Percentiles rank a stretch among this genome's conserved stretches.
Evolutionary conservation across 257 asterid genomes (phyloP).

Genomic region (Penstemon eatonii): DNA sequence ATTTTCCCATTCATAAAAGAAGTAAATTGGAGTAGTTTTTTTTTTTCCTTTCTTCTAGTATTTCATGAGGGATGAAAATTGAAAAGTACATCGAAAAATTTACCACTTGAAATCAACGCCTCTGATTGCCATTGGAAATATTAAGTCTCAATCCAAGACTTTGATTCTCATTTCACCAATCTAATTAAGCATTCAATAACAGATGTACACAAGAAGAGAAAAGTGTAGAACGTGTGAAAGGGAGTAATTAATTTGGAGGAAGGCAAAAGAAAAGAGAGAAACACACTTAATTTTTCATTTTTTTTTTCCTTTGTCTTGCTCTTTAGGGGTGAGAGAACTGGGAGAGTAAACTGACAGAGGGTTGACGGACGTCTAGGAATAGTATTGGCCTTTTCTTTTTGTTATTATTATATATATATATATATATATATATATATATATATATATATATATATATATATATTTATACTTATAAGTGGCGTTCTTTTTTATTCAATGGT

Average conservation of each 20-base stretch:
- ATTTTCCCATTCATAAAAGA: conserved; percentile 5
- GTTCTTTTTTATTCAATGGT: no score
- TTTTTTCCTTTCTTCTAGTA: conserved; percentile 3
- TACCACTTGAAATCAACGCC: conserved; percentile 94
- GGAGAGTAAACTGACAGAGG: no score
- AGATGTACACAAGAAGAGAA: conserved; percentile 5
- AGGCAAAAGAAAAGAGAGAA: not conserved
- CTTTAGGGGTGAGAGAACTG: no score
- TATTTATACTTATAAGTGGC: no score
- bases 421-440: no score
- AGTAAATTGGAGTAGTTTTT: not conserved
- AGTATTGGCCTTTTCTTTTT: no score
- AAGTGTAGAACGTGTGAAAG: not conserved
- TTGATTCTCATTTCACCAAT: conserved; percentile 42
- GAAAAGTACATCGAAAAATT: conserved; percentile 22
- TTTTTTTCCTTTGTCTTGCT: no score
- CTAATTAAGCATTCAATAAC: not conserved
- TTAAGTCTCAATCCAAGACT: conserved; percentile 32
- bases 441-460: no score
- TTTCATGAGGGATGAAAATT: conserved; percentile 2
- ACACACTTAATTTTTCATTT: not conserved
- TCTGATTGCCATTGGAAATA: conserved; percentile 68
- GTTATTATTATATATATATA: no score
- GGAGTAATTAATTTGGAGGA: not conserved
- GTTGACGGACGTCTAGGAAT: no score